Base-by-base conservation (phyloP, 1,284 basidiomycete species). In the Heliocybe sulcata region DNA sequence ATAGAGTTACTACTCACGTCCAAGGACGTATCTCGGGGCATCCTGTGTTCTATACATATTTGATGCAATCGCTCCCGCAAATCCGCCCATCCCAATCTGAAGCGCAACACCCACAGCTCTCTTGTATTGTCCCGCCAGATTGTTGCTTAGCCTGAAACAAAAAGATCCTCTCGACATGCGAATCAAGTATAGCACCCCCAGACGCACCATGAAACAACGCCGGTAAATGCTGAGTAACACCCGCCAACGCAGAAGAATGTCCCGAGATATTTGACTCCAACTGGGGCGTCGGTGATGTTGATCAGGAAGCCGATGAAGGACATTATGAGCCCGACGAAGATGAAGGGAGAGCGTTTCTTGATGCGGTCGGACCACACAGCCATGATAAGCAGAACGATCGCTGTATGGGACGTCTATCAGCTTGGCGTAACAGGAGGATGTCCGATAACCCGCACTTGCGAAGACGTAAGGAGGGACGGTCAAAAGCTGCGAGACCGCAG, bases 301-400 rank as follows among this genome's bases (percentile, higher is more conserved):
- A 90, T 88, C 0, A 73, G 63, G 62, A 83, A 86, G 0, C 87
- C 87, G 31, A 84, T n/a, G n/a, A n/a, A n/a, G n/a, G n/a, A n/a
- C n/a, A n/a, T n/a, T 69, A 31, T 12, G 12, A 31, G 29, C 4
- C 29, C 4, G 12, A 12, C 29, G 29, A 12, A 31, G 12, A 31
- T 31, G 12, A 6, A 31, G 12, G 29, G 4, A 31, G 4, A 12
- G 29, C 29, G 12, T 12, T 31, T 31, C 29, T 31, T 31, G 29
- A 31, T 31, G 29, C 4, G 12, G 29, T 31, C 29, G 19, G 86
- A 85, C 63, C 71, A 81, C 58, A 80, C 65, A 0, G 79, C 82
- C 58, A 78, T 85, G 26, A 67, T 55, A 35, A 77, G 70, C 14
- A 87, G 70, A 0, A 79, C 61, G 19, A 81, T 74, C 0, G 82